A percentile compares a stretch with the other conserved stretches of the same genome.
phyloP scores from a whole-genome alignment of 192 early-diverging fungal species.

The Linnemannia schmuckeri region DNA sequence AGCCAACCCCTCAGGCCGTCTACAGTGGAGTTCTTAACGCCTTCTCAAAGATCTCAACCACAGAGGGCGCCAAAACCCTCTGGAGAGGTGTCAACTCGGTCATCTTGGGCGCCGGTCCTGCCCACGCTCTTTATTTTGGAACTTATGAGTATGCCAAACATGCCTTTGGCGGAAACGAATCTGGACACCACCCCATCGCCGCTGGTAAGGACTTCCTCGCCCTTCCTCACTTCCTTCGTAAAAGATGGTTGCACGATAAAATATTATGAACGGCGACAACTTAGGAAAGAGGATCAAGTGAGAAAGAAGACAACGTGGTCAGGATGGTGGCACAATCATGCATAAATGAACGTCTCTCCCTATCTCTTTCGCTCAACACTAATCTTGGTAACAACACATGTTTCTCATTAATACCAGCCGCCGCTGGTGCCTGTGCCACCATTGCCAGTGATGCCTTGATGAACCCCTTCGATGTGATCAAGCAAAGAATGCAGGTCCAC shows the following conservation, averaged over 20 bases:
- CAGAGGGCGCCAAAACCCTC: slow-evolving; percentile 83
- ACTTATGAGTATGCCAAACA: slow-evolving; percentile 94
- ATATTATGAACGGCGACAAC: background rate
- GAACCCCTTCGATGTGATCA: slow-evolving; percentile 98
- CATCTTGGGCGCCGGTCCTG: slow-evolving; percentile 92
- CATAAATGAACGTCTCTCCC: background rate
- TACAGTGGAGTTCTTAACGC: slow-evolving; percentile 82
- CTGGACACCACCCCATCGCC: slow-evolving; percentile 70
- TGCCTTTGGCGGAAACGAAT: slow-evolving; percentile 69
- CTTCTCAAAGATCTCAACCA: slow-evolving; percentile 75
- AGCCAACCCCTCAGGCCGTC: slow-evolving; percentile 73
- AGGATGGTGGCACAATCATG: slow-evolving; percentile 8
- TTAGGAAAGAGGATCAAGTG: background rate
- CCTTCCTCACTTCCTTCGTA: background rate
- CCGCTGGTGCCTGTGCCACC: slow-evolving; percentile 91
- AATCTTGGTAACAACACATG: background rate
- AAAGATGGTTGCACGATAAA: background rate
- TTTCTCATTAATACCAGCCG: slow-evolving; percentile 60
- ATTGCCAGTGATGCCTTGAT: slow-evolving; percentile 90
- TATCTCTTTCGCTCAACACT: slow-evolving; percentile 4
- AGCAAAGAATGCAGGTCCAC: slow-evolving; percentile 95
- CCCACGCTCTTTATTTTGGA: slow-evolving; percentile 96
- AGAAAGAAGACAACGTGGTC: background rate
- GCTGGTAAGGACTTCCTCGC: slow-evolving; percentile 57
- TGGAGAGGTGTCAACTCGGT: slow-evolving; percentile 96